A percentile compares a stretch with the other conserved stretches of the same genome.
Evolutionary conservation across 2,329 filamentous ascomycete species (phyloP).

Genomic region (Trichoderma pleuroti): DNA sequence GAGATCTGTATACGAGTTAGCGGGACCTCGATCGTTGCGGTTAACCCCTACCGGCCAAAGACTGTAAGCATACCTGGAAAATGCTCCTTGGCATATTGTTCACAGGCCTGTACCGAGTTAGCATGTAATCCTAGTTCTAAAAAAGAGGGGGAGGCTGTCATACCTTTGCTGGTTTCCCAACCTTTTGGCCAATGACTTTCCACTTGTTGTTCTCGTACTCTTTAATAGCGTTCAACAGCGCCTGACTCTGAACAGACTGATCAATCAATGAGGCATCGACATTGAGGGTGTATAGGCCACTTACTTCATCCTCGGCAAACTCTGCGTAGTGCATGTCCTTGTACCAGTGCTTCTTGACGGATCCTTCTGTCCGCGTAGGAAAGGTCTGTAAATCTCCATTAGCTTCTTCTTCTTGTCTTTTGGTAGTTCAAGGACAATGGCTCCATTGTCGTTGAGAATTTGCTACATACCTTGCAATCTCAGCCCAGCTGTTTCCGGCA

Average conservation of each 20-base stretch:
- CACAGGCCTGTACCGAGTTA: slow-evolving; percentile 40
- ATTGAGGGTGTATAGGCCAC: slow-evolving; percentile 27
- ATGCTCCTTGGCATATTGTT: slow-evolving; percentile 94
- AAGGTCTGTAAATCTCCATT: slow-evolving; percentile 61
- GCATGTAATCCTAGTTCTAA: neutral
- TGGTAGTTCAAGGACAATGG: too few relatives aligned
- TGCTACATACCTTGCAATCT: slow-evolving; percentile 90
- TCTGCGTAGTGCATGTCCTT: slow-evolving; percentile 99
- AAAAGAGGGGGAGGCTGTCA: neutral
- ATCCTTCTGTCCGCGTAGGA: slow-evolving; percentile 88
- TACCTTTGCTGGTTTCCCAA: slow-evolving; percentile 92
- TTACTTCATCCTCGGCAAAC: slow-evolving; percentile 94
- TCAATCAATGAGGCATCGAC: slow-evolving; percentile 16
- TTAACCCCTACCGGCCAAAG: slow-evolving; percentile 24
- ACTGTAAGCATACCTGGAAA: slow-evolving; percentile 55
- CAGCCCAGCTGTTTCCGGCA: slow-evolving; percentile 89
- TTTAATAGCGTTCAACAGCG: slow-evolving; percentile 88
- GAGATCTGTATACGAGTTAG: slow-evolving; percentile 37
- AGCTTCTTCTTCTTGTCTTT: too few relatives aligned
- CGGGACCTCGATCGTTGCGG: slow-evolving; percentile 22
- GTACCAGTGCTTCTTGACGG: slow-evolving; percentile 99
- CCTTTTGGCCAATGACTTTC: slow-evolving; percentile 95
- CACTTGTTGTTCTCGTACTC: slow-evolving; percentile 99
- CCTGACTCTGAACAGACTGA: slow-evolving; percentile 57
- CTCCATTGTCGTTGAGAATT: neutral